Conservation (phyloP, 495 filamentous ascomycete species). For the Hamigera avellanea region DNA sequence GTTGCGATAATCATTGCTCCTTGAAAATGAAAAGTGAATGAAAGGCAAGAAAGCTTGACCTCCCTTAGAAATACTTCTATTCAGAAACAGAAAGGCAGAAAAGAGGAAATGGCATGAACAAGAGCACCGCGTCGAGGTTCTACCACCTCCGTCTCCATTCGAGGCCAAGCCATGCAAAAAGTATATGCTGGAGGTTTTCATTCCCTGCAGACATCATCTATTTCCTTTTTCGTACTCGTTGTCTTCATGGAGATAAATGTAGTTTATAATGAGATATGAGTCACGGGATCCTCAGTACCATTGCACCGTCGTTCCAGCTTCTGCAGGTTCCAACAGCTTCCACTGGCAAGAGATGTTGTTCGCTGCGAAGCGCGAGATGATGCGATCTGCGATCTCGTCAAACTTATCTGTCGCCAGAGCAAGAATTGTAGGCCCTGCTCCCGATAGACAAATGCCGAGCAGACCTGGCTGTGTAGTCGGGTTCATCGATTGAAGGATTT, state of each 20-base stretch:
- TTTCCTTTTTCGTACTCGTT: background rate
- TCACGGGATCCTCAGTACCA: constrained; percentile 11
- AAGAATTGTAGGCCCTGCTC: constrained; percentile 88
- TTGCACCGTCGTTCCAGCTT: constrained; percentile 62
- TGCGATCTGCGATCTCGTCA: constrained; percentile 65
- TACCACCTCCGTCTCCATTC: no score
- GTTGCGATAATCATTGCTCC: no score
- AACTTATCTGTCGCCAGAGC: constrained; percentile 85
- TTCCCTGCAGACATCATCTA: no score
- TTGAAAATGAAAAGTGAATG: no score
- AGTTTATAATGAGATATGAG: background rate
- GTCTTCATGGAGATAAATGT: no score
- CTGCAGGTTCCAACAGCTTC: constrained; percentile 78
- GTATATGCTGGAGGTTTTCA: no score
- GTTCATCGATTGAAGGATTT: constrained; percentile 76
- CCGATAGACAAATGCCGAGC: constrained; percentile 83
- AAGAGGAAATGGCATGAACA: no score
- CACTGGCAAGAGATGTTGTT: constrained; percentile 72
- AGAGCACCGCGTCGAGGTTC: no score
- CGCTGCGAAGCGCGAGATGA: constrained; percentile 52
- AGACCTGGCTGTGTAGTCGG: constrained; percentile 77
- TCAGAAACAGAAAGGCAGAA: no score
- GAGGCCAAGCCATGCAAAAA: no score
- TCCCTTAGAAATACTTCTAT: no score
- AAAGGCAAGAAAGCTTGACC: no score